phyloP scores from a whole-genome alignment of 495 filamentous ascomycete species.

The Aspergillus saccharolyticus region DNA sequence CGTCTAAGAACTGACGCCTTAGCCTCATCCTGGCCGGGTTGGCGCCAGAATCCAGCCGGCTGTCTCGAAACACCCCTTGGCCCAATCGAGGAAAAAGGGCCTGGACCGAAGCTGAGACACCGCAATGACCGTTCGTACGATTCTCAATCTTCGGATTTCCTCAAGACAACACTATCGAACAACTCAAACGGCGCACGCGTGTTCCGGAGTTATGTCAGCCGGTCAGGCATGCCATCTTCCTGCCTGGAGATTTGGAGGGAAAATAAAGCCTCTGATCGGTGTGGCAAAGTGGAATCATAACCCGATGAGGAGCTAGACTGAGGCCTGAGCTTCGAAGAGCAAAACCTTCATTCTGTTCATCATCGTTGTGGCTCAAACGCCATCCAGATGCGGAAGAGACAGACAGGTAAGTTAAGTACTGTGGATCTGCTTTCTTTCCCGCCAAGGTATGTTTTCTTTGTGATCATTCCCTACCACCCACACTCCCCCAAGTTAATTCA shows the following conservation, averaged over 20 bases:
- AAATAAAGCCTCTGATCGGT: neutral
- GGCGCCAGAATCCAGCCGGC: neutral
- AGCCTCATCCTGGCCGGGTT: neutral
- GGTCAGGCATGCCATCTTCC: neutral
- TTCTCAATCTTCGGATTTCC: too few relatives aligned
- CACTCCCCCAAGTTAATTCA: neutral
- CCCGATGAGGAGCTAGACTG: slow-evolving; percentile 6
- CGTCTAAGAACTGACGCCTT: neutral
- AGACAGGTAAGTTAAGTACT: neutral
- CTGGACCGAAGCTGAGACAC: neutral
- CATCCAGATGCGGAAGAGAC: neutral
- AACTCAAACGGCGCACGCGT: too few relatives aligned
- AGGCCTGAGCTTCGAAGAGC: slow-evolving; percentile 14
- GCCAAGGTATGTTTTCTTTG: neutral
- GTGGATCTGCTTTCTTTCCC: neutral
- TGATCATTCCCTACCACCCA: neutral
- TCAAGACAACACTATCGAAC: too few relatives aligned
- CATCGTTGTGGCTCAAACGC: slow-evolving; percentile 1
- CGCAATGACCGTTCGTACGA: too few relatives aligned
- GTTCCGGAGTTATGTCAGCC: too few relatives aligned
- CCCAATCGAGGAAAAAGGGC: neutral
- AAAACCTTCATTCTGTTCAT: slow-evolving; percentile 3
- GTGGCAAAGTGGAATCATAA: slow-evolving; percentile 8
- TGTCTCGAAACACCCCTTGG: neutral
- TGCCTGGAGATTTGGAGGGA: neutral